These are phyloP conservation scores for Pestalotiopsis sp. DNA, from an alignment of 2,329 filamentous ascomycete species.

Conservation along the genomic window DNA sequence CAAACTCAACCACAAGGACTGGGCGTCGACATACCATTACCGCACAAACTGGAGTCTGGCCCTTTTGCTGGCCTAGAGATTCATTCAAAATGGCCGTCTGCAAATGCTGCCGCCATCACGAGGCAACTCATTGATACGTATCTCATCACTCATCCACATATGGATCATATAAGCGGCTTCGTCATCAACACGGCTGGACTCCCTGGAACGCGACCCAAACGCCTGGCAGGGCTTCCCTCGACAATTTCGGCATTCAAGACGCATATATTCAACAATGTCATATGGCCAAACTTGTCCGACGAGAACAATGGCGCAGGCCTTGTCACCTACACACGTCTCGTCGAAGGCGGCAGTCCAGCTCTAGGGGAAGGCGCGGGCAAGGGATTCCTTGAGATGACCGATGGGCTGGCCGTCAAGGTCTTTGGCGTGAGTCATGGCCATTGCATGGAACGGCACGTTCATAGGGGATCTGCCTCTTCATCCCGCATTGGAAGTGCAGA, in stretches of 20 bases:
- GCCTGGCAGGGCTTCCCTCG: constrained; percentile 80
- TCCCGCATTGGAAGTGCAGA: constrained; percentile 56
- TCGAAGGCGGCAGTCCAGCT: constrained; percentile 85
- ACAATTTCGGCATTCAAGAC: constrained; percentile 92
- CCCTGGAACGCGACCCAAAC: constrained; percentile 79
- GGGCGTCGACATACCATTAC: constrained; percentile 40
- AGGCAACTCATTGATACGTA: constrained; percentile 82
- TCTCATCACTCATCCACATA: constrained; percentile 94
- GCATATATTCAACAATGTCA: constrained; percentile 96
- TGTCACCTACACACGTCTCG: constrained; percentile 85
- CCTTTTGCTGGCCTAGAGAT: constrained; percentile 82
- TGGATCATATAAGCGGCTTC: constrained; percentile 91
- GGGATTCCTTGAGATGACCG: constrained; percentile 86
- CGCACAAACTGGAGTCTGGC: constrained; percentile 64
- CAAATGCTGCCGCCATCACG: constrained; percentile 82
- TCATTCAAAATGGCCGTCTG: constrained; percentile 65
- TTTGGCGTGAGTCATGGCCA: constrained; percentile 89
- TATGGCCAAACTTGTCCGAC: constrained; percentile 96
- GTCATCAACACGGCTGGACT: constrained; percentile 92
- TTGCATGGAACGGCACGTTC: constrained; percentile 75
- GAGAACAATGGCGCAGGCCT: constrained; percentile 94
- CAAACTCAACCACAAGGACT: constrained; percentile 45
- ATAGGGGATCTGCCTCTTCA: constrained; percentile 62
- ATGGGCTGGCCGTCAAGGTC: constrained; percentile 86
- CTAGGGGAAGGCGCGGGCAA: constrained; percentile 78